Evolutionary conservation across 2,329 filamentous ascomycete genomes (phyloP), one percentile per base, ranked within the genome.

Genomic region (Ascochyta lentis): DNA sequence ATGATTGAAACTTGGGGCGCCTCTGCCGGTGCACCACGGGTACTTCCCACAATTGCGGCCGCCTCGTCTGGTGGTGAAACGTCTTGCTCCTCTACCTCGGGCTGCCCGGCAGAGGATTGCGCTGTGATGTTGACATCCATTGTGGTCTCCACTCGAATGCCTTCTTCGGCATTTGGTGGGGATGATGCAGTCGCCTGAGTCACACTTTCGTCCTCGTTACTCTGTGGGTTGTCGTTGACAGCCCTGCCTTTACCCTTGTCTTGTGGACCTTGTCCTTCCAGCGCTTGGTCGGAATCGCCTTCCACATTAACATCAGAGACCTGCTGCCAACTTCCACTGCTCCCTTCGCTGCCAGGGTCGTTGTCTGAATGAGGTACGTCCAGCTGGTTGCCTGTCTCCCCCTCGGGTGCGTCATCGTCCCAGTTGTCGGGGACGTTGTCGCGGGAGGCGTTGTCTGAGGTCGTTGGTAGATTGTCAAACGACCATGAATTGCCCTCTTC

Each of bases 401-500:
- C 43, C 41, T 43, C 59, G 1, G 49, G 33, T 9, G 62, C 57
- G n/a, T 70, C 62, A 23, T 74, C 63, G 22, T 70, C 67, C 72
- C 68, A 71, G 3, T 60, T 64, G 15, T 65, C 56, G 12, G 69
- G 66, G 9, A 65, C 49, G 6, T 48, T 31, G 15, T 56, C 53
- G 13, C 34, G 23, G 23, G 35, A 29, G 9, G 48, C 44, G 9
- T 58, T 35, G 13, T 54, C 47, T 16, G 50, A 29, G n/a, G 54
- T 22, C 6, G 62, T 47, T n/a, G 64, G 62, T 22, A 65, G 52
- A 40, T 63, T 67, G 4, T 64, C 65, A 41, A 73, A 73, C 1
- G 70, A 71, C 72, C 71, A 75, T 5, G 68, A 56, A 26, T 63
- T 63, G 35, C 59, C 60, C 64, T 83, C 81, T 67, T 82, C 81